These are phyloP conservation scores for Pyrenopolyporus hunteri DNA, from an alignment of 495 filamentous ascomycete genomes.

Conservation along the genomic window DNA sequence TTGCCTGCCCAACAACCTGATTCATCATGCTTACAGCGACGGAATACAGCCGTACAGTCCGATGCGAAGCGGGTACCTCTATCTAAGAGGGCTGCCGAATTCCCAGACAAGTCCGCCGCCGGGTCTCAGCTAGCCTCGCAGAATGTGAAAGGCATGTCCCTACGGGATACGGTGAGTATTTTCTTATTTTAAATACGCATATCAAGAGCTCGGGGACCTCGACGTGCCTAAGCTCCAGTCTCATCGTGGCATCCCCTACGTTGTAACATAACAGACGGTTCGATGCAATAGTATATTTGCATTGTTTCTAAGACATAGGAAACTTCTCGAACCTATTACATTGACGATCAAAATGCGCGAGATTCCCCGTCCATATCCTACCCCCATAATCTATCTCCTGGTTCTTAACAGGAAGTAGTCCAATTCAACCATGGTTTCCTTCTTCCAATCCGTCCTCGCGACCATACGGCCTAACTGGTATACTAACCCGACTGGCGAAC, in stretches of 20 bases:
- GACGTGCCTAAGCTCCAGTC: background rate
- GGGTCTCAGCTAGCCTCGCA: constrained; percentile 13
- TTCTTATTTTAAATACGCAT: background rate
- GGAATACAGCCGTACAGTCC: constrained; percentile 48
- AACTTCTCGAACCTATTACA: too few relatives aligned
- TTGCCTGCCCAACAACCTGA: background rate
- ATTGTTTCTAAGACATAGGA: too few relatives aligned
- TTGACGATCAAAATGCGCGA: too few relatives aligned
- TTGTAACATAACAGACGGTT: background rate
- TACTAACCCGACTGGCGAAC: constrained; percentile 20
- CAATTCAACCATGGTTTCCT: too few relatives aligned
- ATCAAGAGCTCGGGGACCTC: background rate
- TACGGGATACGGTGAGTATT: constrained; percentile 36
- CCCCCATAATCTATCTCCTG: too few relatives aligned
- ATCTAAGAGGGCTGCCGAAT: constrained; percentile 61
- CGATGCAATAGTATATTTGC: too few relatives aligned
- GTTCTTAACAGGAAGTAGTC: too few relatives aligned
- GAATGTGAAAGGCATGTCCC: constrained; percentile 27
- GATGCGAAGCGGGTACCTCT: constrained; percentile 66
- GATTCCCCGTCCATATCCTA: too few relatives aligned
- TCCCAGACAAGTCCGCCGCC: constrained; percentile 35
- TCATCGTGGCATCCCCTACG: background rate
- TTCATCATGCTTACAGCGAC: constrained; percentile 27
- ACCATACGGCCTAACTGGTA: background rate
- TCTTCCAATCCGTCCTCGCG: constrained; percentile 4